phyloP scores from a whole-genome alignment of 1,284 basidiomycete genomes.

The Tremellales sp. region DNA sequence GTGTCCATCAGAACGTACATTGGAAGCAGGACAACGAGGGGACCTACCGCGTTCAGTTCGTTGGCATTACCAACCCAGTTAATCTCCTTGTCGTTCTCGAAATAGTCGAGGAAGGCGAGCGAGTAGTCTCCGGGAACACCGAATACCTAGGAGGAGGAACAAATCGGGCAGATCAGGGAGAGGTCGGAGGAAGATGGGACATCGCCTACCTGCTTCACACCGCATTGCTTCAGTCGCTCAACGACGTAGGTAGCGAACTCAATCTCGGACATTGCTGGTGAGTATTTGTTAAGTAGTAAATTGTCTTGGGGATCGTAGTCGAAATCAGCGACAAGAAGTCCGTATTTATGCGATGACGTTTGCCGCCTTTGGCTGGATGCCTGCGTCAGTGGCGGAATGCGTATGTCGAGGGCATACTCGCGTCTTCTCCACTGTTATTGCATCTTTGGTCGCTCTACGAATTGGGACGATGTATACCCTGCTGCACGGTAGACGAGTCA shows the following conservation, averaged over 20 bases:
- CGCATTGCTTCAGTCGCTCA: conserved; percentile 55
- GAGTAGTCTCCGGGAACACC: conserved; percentile 94
- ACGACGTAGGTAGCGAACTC: conserved; percentile 68
- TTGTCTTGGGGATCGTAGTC: too few relatives aligned
- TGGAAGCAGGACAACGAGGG: background rate
- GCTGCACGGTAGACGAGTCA: too few relatives aligned
- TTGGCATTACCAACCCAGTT: conserved; percentile 92
- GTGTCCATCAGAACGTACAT: background rate
- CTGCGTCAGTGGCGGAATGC: background rate
- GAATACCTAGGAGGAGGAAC: conserved; percentile 57
- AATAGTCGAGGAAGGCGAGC: conserved; percentile 68
- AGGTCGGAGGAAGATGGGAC: too few relatives aligned
- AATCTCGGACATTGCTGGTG: too few relatives aligned
- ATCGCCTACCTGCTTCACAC: conserved; percentile 33
- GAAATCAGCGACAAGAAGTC: background rate
- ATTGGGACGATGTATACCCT: too few relatives aligned
- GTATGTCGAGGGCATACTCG: background rate
- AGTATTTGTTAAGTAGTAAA: too few relatives aligned
- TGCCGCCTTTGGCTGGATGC: background rate
- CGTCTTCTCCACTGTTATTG: background rate
- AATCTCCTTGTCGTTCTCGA: conserved; percentile 74
- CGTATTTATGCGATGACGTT: background rate
- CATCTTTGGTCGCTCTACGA: too few relatives aligned
- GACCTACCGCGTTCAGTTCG: conserved; percentile 66
- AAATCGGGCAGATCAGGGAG: conserved; percentile 48